Conservation (phyloP, 345 rosid species). For the Eucalyptus pauciflora region DNA sequence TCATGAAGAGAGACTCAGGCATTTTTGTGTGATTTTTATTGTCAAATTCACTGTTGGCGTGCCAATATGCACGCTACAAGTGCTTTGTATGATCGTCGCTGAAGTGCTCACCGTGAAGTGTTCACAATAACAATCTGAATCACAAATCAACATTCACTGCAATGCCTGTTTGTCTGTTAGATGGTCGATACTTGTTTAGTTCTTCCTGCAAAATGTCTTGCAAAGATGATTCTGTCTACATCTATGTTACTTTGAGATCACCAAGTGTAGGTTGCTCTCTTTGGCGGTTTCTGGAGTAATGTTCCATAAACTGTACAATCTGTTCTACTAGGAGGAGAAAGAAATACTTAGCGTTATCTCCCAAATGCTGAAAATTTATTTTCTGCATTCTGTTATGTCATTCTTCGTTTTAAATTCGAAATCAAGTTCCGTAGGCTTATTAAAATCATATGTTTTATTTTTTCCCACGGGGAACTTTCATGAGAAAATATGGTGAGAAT, state of each 20-base stretch:
- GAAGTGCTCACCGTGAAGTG: too few relatives aligned
- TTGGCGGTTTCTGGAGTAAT: background rate
- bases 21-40: too few relatives aligned
- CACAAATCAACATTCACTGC: background rate
- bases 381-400: background rate
- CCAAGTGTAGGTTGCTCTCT: background rate
- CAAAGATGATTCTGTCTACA: background rate
- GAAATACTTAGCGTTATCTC: background rate
- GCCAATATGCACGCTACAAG: too few relatives aligned
- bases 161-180: background rate
- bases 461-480: background rate
- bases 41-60: too few relatives aligned
- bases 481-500: background rate
- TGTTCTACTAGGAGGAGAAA: background rate
- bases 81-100: background rate
- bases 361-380: background rate
- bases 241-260: background rate
- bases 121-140: too few relatives aligned
- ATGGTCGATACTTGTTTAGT: background rate
- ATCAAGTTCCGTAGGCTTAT: background rate
- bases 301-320: background rate
- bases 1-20: too few relatives aligned
- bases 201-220: background rate
- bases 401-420: background rate
- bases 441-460: too few relatives aligned